Percentiles rank a stretch among this genome's conserved stretches.
Evolutionary conservation across 83 land plant genomes (phyloP).

Genomic region (Thuja plicata): DNA sequence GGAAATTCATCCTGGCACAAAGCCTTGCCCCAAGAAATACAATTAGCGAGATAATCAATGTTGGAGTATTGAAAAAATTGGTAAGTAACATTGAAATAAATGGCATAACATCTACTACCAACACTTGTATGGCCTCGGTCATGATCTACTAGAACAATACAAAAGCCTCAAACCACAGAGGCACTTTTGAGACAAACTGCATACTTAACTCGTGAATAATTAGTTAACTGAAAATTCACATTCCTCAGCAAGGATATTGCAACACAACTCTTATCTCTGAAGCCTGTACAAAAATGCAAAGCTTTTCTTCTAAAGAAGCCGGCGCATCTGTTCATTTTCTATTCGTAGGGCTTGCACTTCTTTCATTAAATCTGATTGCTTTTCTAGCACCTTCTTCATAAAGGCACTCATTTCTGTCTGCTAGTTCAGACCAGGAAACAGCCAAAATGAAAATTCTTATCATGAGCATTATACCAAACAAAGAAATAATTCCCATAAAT

Average conservation of each 20-base stretch:
- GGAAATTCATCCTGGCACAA: background rate
- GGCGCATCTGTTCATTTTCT: conserved; percentile 90
- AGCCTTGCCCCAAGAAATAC: background rate
- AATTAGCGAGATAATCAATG: background rate
- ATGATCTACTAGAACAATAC: background rate
- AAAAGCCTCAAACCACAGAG: background rate
- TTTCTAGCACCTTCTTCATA: conserved; percentile 55
- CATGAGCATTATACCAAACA: background rate
- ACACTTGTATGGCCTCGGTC: background rate
- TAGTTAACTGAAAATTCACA: background rate
- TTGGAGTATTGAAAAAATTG: background rate
- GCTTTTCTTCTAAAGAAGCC: conserved; percentile 43
- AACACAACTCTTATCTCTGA: background rate
- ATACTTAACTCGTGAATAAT: background rate
- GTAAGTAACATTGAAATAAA: background rate
- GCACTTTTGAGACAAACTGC: background rate
- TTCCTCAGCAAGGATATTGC: background rate
- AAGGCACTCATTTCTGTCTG: conserved; percentile 74
- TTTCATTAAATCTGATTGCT: conserved; percentile 73
- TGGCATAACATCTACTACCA: background rate
- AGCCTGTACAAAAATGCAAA: background rate
- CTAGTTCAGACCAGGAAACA: conserved; percentile 4
- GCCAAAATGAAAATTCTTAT: background rate
- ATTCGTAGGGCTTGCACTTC: conserved; percentile 78
- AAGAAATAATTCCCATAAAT: background rate